Conservation (phyloP, 805 yeast species). For the Monosporozyma siamensis region DNA sequence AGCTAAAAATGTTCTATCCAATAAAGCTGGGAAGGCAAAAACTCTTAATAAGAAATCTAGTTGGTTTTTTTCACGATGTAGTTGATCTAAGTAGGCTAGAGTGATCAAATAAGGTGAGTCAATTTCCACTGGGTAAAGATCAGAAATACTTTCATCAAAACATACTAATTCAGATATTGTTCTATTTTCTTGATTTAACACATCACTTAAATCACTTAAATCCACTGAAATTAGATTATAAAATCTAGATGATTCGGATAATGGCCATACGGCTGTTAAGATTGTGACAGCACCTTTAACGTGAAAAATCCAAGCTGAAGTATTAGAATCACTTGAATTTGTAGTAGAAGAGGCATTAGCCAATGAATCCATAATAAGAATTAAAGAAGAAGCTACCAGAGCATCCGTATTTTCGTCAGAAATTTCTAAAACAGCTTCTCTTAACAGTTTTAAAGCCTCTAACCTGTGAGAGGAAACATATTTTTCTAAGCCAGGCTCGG, state of each 20-base stretch:
- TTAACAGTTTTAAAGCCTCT: slow-evolving; percentile 68
- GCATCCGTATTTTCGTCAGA: slow-evolving; percentile 85
- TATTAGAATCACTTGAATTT: slow-evolving; percentile 21
- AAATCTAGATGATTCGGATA: slow-evolving; percentile 60
- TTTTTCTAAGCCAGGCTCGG: slow-evolving; percentile 66
- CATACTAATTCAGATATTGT: slow-evolving; percentile 56
- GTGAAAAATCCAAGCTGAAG: slow-evolving; percentile 91
- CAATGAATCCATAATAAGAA: slow-evolving; percentile 83
- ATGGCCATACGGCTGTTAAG: slow-evolving; percentile 89
- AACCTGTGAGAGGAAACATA: slow-evolving; percentile 80
- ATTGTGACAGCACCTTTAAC: slow-evolving; percentile 97
- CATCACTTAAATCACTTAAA: slow-evolving; percentile 78
- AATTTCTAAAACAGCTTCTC: slow-evolving; percentile 81
- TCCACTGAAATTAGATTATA: slow-evolving; percentile 74
- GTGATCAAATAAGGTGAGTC: slow-evolving; percentile 81
- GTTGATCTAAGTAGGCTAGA: slow-evolving; percentile 73
- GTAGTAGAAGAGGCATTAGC: slow-evolving; percentile 68
- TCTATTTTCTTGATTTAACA: slow-evolving; percentile 29
- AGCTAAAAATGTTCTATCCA: slow-evolving; percentile 72
- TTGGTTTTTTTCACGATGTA: slow-evolving; percentile 72
- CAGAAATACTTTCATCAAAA: slow-evolving; percentile 78
- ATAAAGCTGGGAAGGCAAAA: slow-evolving; percentile 87
- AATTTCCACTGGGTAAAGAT: slow-evolving; percentile 75
- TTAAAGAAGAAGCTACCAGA: slow-evolving; percentile 80
- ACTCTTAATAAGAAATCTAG: slow-evolving; percentile 79